Evolutionary conservation across 2,329 filamentous ascomycete genomes (phyloP).

Genomic region (Periconia sp.): DNA sequence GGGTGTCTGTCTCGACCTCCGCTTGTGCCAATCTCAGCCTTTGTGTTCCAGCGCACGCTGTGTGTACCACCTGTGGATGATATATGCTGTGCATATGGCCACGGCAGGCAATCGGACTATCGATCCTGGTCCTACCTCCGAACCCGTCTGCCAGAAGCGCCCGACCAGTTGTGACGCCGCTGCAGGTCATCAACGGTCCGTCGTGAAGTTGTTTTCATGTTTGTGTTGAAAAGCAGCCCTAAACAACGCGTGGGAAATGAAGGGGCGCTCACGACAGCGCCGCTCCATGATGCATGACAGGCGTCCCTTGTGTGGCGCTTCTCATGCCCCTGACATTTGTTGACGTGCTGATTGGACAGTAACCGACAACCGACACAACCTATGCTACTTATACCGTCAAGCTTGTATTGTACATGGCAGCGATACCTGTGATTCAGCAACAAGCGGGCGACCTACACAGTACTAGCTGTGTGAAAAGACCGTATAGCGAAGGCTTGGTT

Average conservation of each 20-base stretch:
- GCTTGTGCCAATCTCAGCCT: conserved; percentile 1
- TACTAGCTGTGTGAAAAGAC: no score
- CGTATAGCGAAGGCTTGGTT: no score
- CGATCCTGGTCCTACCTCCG: conserved; percentile 22
- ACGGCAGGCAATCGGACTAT: conserved; percentile 28
- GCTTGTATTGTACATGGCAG: no score
- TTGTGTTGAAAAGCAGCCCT: conserved; percentile 20
- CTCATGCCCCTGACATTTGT: no score
- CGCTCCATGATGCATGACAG: conserved; percentile 31
- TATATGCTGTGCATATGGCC: conserved; percentile 25
- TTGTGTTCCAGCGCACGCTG: conserved; percentile 19
- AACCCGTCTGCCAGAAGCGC: conserved; percentile 13
- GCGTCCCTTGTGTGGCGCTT: no score
- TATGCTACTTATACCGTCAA: no score
- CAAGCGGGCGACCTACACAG: no score
- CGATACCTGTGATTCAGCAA: no score
- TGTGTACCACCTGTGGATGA: conserved; percentile 24
- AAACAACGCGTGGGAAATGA: conserved; percentile 49
- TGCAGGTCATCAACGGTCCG: conserved; percentile 9
- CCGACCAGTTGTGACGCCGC: conserved; percentile 7
- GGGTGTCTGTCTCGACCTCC: no score
- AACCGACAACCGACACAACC: no score
- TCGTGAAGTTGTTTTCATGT: conserved; percentile 29
- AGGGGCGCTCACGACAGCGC: conserved; percentile 27
- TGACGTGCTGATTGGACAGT: no score